These are phyloP conservation scores for Amylocarpus encephaloides DNA, from an alignment of 2,329 filamentous ascomycete genomes.

Conservation along the genomic window DNA sequence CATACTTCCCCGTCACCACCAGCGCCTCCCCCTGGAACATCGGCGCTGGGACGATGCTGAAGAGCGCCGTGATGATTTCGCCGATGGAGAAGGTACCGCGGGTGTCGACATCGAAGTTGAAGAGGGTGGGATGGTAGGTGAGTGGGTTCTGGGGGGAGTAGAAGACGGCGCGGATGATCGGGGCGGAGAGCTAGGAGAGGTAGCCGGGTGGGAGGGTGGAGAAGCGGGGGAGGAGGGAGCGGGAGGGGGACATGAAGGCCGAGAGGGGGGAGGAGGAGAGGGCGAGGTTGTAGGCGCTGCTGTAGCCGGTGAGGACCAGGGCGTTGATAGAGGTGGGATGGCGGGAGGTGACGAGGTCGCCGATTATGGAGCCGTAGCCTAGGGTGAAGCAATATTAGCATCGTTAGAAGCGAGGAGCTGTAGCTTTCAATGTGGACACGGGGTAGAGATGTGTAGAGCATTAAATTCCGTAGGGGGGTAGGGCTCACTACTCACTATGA, in stretches of 20 bases:
- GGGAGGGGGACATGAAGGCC: too few species aligned
- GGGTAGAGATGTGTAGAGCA: too few species aligned
- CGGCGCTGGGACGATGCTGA: not conserved
- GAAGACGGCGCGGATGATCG: not conserved
- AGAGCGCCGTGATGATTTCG: conserved; percentile 7
- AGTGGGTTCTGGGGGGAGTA: not conserved
- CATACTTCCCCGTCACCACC: conserved; percentile 12
- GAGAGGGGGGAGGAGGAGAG: too few species aligned
- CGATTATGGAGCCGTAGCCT: too few species aligned
- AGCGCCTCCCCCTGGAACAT: conserved; percentile 11
- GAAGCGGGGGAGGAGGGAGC: not conserved
- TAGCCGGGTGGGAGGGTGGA: not conserved
- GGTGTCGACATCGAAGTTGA: conserved; percentile 2
- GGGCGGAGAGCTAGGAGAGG: conserved; percentile 3
- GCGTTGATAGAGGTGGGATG: not conserved
- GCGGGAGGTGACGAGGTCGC: not conserved
- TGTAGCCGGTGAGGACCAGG: not conserved
- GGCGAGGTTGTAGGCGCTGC: not conserved
- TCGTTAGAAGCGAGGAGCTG: too few species aligned
- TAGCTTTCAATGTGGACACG: too few species aligned
- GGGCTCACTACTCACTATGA: not conserved
- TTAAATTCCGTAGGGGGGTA: too few species aligned
- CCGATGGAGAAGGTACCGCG: conserved; percentile 37
- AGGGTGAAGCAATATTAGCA: too few species aligned
- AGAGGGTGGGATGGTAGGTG: conserved; percentile 4